Percentiles rank a stretch among this genome's conserved stretches.
phyloP scores from a whole-genome alignment of 805 yeast genomes.

The Teunomyces panamensis region DNA sequence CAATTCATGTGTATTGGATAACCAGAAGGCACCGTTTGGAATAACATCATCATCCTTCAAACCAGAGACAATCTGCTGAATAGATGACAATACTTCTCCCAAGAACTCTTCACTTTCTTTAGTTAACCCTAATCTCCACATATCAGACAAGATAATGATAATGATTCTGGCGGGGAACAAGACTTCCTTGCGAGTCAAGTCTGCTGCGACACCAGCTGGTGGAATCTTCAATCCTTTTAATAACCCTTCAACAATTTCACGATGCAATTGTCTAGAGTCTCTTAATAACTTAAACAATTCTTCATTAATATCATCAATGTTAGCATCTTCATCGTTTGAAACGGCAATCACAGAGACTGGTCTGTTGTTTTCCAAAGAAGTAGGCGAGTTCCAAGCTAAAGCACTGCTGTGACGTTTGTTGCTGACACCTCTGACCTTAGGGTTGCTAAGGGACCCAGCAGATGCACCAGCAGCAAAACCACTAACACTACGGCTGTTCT shows the following conservation, averaged over 20 bases:
- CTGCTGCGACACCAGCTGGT: conserved; percentile 78
- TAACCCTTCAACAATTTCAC: conserved; percentile 83
- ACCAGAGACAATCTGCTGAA: conserved; percentile 78
- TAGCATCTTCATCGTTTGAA: conserved; percentile 50
- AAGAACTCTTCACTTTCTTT: conserved; percentile 87
- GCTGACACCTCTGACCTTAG: conserved; percentile 32
- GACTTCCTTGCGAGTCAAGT: conserved; percentile 82
- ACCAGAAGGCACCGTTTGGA: conserved; percentile 95
- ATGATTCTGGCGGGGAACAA: conserved; percentile 94
- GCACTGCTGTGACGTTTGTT: conserved; percentile 42
- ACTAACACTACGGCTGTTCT: conserved; percentile 14
- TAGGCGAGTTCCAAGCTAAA: conserved; percentile 30
- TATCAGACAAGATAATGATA: conserved; percentile 86
- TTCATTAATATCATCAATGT: conserved; percentile 67
- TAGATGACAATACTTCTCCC: conserved; percentile 83
- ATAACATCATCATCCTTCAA: conserved; percentile 83
- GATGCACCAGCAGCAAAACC: conserved; percentile 30
- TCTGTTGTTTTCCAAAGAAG: conserved; percentile 44
- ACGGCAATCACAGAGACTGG: conserved; percentile 64
- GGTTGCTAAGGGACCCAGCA: conserved; percentile 18
- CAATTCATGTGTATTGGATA: conserved; percentile 92
- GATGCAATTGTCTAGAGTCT: conserved; percentile 69
- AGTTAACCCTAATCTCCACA: conserved; percentile 97
- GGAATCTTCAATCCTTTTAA: conserved; percentile 85
- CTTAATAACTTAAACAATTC: conserved; percentile 70